phyloP scores from a whole-genome alignment of 2,329 filamentous ascomycete genomes.

The Calonectria pauciramosa region DNA sequence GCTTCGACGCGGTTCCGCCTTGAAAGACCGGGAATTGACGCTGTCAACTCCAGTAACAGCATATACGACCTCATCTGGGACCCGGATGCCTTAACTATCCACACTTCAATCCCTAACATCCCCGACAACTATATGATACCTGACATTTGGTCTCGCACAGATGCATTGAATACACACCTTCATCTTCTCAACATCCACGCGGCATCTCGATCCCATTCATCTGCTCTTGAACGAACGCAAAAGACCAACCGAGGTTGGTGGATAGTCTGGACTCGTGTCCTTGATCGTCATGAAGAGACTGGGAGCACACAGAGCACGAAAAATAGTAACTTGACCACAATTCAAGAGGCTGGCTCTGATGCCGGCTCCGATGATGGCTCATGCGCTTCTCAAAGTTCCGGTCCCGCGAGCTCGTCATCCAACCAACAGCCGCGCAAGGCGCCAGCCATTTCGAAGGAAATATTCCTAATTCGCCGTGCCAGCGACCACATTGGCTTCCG shows the following conservation, averaged over 20 bases:
- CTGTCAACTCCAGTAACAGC: constrained; percentile 49
- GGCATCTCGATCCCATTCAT: constrained; percentile 56
- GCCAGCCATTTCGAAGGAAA: constrained; percentile 64
- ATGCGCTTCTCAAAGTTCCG: not conserved
- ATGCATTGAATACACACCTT: constrained; percentile 75
- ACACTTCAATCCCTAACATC: constrained; percentile 77
- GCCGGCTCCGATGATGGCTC: constrained; percentile 16
- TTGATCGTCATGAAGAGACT: constrained; percentile 52
- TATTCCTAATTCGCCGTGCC: constrained; percentile 71
- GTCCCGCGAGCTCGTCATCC: not conserved
- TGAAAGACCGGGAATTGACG: constrained; percentile 54
- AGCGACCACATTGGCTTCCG: constrained; percentile 66
- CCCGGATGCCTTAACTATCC: constrained; percentile 66
- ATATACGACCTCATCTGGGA: constrained; percentile 77
- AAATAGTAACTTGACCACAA: constrained; percentile 43
- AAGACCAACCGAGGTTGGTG: constrained; percentile 79
- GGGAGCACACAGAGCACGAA: constrained; percentile 24
- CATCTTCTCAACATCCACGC: constrained; percentile 71
- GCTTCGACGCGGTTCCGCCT: constrained; percentile 70
- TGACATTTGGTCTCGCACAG: constrained; percentile 68
- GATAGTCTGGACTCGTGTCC: constrained; percentile 75
- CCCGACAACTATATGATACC: constrained; percentile 58
- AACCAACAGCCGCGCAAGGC: not conserved
- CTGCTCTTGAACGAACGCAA: constrained; percentile 71
- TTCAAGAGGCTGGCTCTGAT: constrained; percentile 42